Conservation (phyloP, 768 basidiomycete genomes). For the Guyanaporus albipodus region DNA sequence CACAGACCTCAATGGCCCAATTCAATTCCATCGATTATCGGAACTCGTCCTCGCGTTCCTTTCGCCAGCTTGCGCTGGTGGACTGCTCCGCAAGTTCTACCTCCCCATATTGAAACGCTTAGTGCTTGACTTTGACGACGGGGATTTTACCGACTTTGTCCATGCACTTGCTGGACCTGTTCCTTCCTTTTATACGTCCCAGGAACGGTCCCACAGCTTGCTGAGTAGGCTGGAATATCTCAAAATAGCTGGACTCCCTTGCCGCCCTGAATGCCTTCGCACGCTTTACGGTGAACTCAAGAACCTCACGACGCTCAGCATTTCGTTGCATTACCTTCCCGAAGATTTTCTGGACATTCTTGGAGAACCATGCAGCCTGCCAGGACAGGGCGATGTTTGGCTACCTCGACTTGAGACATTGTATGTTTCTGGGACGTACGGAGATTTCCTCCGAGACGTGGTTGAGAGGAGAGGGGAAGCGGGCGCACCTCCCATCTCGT, state of each 20-base stretch:
- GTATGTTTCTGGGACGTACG: slow-evolving; percentile 42
- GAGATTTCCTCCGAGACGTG: slow-evolving; percentile 39
- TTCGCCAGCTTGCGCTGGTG: slow-evolving; percentile 39
- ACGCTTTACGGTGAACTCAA: slow-evolving; percentile 45
- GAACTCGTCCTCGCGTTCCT: slow-evolving; percentile 49
- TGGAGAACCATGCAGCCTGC: neutral
- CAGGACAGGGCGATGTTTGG: slow-evolving; percentile 17
- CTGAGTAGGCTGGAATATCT: slow-evolving; percentile 49
- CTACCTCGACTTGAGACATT: slow-evolving; percentile 54
- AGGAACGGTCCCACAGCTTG: slow-evolving; percentile 32
- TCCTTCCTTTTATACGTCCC: slow-evolving; percentile 23
- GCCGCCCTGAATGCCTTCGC: slow-evolving; percentile 31
- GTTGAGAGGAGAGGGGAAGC: slow-evolving; percentile 39
- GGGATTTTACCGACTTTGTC: slow-evolving; percentile 51
- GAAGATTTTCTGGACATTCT: slow-evolving; percentile 25
- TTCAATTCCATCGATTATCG: slow-evolving; percentile 29
- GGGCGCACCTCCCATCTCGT: slow-evolving; percentile 43
- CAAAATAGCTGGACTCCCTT: slow-evolving; percentile 50
- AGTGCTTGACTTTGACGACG: slow-evolving; percentile 49
- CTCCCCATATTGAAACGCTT: slow-evolving; percentile 36
- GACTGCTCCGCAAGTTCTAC: slow-evolving; percentile 24
- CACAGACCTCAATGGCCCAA: slow-evolving; percentile 27
- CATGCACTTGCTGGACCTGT: slow-evolving; percentile 35
- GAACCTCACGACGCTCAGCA: slow-evolving; percentile 39
- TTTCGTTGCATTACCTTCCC: slow-evolving; percentile 35